phyloP scores from a whole-genome alignment of 495 filamentous ascomycete genomes.

The Barbatosphaeria neglecta region DNA sequence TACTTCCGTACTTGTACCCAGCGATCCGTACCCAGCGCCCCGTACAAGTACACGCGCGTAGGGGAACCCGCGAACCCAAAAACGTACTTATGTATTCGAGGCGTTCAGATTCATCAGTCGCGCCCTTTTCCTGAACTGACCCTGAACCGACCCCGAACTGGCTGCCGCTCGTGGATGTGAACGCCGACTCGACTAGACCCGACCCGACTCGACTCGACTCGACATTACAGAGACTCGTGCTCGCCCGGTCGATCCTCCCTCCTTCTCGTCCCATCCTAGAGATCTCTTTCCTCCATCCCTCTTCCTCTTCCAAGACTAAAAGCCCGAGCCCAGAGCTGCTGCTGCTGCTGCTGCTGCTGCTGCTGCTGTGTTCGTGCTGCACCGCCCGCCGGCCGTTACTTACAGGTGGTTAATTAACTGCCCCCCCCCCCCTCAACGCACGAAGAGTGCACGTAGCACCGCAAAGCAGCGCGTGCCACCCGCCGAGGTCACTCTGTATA shows the following conservation, averaged over 20 bases:
- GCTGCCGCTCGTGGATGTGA: too few relatives aligned
- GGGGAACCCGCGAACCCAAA: constrained; percentile 28
- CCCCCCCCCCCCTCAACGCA: background rate
- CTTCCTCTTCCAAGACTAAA: constrained; percentile 6
- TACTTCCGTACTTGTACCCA: too few relatives aligned
- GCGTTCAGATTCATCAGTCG: constrained; percentile 14
- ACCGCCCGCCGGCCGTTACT: constrained; percentile 6
- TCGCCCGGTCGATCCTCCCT: too few relatives aligned
- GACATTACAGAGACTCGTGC: too few relatives aligned
- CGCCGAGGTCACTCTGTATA: too few relatives aligned
- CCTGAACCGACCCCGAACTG: too few relatives aligned
- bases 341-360: constrained; percentile 1
- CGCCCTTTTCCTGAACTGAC: constrained; percentile 5
- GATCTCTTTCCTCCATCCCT: constrained; percentile 13
- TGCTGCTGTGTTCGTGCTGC: background rate
- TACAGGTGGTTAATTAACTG: background rate
- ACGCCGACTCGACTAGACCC: too few relatives aligned
- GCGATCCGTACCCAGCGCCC: too few relatives aligned
- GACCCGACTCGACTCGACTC: too few relatives aligned
- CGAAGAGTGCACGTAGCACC: too few relatives aligned
- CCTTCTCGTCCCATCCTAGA: constrained; percentile 6
- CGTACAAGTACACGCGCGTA: too few relatives aligned
- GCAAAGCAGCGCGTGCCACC: constrained; percentile 17
- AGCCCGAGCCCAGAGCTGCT: constrained; percentile 11
- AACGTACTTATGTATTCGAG: constrained; percentile 29